Base-by-base conservation (phyloP, 2,329 filamentous ascomycete species). In the Raffaelea albimanens region DNA sequence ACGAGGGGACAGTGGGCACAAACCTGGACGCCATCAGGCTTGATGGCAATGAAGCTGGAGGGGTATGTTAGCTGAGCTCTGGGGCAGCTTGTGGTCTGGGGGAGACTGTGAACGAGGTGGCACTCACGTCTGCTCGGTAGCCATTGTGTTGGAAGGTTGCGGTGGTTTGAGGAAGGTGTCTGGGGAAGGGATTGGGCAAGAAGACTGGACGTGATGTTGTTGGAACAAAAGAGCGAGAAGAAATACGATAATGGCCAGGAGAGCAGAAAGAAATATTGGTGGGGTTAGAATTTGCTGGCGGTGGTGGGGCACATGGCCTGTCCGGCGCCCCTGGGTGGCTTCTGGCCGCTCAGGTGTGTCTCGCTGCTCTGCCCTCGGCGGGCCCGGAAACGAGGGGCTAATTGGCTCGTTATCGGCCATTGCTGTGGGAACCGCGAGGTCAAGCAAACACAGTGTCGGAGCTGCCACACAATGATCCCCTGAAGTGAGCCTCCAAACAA, bases 11-110 rank as follows among this genome's bases (percentile, higher is more conserved):
- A 13, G 39, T 5, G 10, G 18, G 7, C 19, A 52, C 73, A 60
- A 83, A 95, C 89, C 84, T 96, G 93, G 75, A 97, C 93, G 71
- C 93, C 93, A 76, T 97, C 93, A 63, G 91, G 93, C 89, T 98
- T 98, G 82, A 98, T 88, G 69, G 93, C 93, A 81, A 97, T 97
- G 87, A 97, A 97, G 78, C 91, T 97, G 64, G 59, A 59, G 25
- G 7, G 13, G 13, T 7, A 29, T 29, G 25, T 29, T 13, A 29
- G 25, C 13, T 13, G 7, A 29, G 7, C 7, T 7, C 25, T 29
- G 25, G 7, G 25, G 25, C 7, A 29, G 13, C 25, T 29, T 7
- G 25, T 7, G 25, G 13, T 29, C 25, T 29, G 7, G 25, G 13
- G 25, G 25, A 29, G 34, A 16, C n/a, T 38, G 9, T 16, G 14